These are phyloP conservation scores for Leccinum pseudoinsigne DNA, from an alignment of 1,284 basidiomycete species.

Conservation along the genomic window DNA sequence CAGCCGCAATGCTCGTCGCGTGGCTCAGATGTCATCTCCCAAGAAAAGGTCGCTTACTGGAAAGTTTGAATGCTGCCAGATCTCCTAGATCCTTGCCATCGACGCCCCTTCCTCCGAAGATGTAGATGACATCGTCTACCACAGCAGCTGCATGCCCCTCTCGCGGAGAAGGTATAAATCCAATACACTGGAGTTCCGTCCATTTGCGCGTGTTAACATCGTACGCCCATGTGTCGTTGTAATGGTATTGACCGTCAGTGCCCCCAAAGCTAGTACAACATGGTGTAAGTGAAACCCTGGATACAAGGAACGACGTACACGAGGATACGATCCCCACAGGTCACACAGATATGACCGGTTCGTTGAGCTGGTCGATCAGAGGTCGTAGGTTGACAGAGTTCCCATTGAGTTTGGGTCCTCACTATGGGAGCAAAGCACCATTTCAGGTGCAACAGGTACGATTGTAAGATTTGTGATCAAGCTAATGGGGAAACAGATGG, in stretches of 20 bases:
- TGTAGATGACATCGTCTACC: constrained; percentile 97
- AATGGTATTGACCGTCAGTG: constrained; percentile 97
- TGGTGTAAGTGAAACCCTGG: constrained; percentile 12
- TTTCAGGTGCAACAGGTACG: not conserved
- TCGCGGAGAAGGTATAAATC: constrained; percentile 94
- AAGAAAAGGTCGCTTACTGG: constrained; percentile 59
- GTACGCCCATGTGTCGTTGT: constrained; percentile 99
- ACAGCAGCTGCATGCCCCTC: constrained; percentile 97
- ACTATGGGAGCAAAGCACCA: constrained; percentile 44
- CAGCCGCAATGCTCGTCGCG: not conserved
- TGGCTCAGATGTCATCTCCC: not conserved
- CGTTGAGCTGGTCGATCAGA: constrained; percentile 79
- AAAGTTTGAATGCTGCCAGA: constrained; percentile 95
- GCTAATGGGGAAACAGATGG: constrained; percentile 15
- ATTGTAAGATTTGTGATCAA: constrained; percentile 10
- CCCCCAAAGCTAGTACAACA: constrained; percentile 81
- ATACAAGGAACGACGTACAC: constrained; percentile 52
- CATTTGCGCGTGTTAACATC: constrained; percentile 83
- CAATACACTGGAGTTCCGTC: constrained; percentile 96
- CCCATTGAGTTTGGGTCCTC: constrained; percentile 75
- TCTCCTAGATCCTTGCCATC: constrained; percentile 97
- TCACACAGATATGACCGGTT: constrained; percentile 92
- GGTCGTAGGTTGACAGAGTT: constrained; percentile 66
- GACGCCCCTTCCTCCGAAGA: constrained; percentile 96
- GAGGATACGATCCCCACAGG: constrained; percentile 83